phyloP scores from a whole-genome alignment of 768 basidiomycete species.

The Lactarius quietus region DNA sequence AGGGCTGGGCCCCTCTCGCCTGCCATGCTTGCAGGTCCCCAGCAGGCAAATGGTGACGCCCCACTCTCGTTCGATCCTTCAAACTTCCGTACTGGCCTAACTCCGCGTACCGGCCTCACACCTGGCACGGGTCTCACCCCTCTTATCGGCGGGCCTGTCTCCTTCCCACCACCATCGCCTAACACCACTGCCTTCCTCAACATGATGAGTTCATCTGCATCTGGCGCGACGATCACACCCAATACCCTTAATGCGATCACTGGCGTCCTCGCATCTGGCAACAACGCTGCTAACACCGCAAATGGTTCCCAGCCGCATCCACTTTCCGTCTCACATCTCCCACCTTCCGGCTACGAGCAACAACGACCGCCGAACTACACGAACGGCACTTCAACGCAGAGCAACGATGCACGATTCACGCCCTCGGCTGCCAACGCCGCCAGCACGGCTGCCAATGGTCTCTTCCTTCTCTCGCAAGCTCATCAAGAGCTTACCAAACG shows the following conservation, averaged over 20 bases:
- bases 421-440: slow-evolving; percentile 54
- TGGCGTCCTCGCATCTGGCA: slow-evolving; percentile 62
- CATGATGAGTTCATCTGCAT: slow-evolving; percentile 61
- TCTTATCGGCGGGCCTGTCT: slow-evolving; percentile 65
- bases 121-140: slow-evolving; percentile 83
- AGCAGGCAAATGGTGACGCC: slow-evolving; percentile 41
- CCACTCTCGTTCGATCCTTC: slow-evolving; percentile 61
- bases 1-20: slow-evolving; percentile 93
- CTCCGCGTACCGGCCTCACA: slow-evolving; percentile 82
- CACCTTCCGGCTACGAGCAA: slow-evolving; percentile 24
- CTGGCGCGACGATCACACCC: slow-evolving; percentile 54
- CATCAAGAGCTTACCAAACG: slow-evolving; percentile 95
- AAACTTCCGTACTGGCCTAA: slow-evolving; percentile 81
- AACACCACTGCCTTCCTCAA: slow-evolving; percentile 91
- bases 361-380: slow-evolving; percentile 25
- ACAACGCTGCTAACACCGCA: slow-evolving; percentile 47
- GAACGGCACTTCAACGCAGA: slow-evolving; percentile 19
- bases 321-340: slow-evolving; percentile 35
- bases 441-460: slow-evolving; percentile 78
- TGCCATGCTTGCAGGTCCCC: slow-evolving; percentile 92
- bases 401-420: slow-evolving; percentile 31
- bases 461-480: slow-evolving; percentile 91
- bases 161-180: slow-evolving; percentile 81
- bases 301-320: slow-evolving; percentile 53
- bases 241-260: slow-evolving; percentile 75